phyloP scores from a whole-genome alignment of 495 filamentous ascomycete species.

The Neurospora sp. region DNA sequence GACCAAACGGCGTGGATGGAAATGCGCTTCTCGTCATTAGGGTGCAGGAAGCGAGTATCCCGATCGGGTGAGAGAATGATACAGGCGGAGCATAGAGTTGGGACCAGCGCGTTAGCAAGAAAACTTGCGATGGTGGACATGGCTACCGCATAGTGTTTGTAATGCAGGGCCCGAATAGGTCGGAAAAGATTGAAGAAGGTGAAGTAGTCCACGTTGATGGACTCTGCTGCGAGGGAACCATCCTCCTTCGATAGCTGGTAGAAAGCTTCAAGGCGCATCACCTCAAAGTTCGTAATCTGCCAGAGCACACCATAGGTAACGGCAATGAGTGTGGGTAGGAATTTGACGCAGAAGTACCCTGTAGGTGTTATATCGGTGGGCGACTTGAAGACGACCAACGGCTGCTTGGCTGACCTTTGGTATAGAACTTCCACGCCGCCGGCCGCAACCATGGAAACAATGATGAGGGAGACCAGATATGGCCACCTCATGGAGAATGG shows the following conservation, averaged over 20 bases:
- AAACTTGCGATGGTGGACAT: conserved; percentile 51
- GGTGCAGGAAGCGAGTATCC: conserved; percentile 15
- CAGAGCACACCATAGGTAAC: conserved; percentile 65
- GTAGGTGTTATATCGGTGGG: conserved; percentile 40
- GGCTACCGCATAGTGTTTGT: conserved; percentile 55
- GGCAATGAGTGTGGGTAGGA: conserved; percentile 56
- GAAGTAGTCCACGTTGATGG: conserved; percentile 64
- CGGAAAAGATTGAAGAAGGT: conserved; percentile 52
- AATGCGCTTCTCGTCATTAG: conserved; percentile 37
- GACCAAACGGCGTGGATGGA: conserved; percentile 48
- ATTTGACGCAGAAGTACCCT: conserved; percentile 61
- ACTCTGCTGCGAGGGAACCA: conserved; percentile 55
- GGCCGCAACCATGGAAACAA: conserved; percentile 46
- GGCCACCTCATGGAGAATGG: conserved; percentile 60
- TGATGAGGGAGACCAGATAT: conserved; percentile 45
- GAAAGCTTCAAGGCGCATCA: conserved; percentile 63
- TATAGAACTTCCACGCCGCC: conserved; percentile 50
- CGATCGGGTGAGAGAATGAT: conserved; percentile 43
- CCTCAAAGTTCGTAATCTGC: conserved; percentile 65
- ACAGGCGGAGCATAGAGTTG: conserved; percentile 49
- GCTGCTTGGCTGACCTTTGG: conserved; percentile 38
- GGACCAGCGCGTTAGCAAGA: conserved; percentile 52
- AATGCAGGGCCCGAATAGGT: conserved; percentile 48
- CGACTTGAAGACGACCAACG: conserved; percentile 39
- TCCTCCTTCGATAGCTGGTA: conserved; percentile 59